These are phyloP conservation scores for Deuterostichococcus epilithicus DNA, from an alignment of 139 green algal genomes.

Conservation along the genomic window DNA sequence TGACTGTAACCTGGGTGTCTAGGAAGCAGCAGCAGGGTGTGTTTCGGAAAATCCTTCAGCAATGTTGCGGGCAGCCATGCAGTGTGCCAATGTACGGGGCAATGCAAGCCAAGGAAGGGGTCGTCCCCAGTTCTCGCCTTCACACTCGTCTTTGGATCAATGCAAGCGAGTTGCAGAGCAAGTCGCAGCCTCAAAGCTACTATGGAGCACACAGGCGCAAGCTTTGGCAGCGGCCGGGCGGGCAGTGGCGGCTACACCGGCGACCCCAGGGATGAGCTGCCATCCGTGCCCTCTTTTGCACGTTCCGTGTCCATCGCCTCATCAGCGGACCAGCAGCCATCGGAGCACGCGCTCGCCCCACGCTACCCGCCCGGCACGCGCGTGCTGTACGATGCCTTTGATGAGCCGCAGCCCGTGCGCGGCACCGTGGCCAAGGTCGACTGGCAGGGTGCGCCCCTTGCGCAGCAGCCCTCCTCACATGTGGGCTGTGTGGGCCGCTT, in stretches of 20 bases:
- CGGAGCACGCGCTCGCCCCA: background rate
- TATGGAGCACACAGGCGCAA: no score
- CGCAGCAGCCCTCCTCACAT: background rate
- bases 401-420: background rate
- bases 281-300: background rate
- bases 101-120: no score
- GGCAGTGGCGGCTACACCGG: background rate
- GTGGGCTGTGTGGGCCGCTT: background rate
- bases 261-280: background rate
- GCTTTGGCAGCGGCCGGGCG: background rate
- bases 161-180: no score
- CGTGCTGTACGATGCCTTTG: conserved; percentile 26
- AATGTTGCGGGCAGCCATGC: no score
- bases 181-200: no score
- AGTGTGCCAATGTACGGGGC: no score
- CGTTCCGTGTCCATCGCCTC: background rate
- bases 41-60: no score
- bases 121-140: no score
- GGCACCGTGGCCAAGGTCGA: conserved; percentile 42
- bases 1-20: no score
- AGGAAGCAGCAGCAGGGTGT: no score
- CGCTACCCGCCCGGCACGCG: conserved; percentile 21
- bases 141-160: no score
- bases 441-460: background rate
- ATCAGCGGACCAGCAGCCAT: background rate